Evolutionary conservation across 805 yeast species (phyloP).

Genomic region (Kregervanrija fluxuum): DNA sequence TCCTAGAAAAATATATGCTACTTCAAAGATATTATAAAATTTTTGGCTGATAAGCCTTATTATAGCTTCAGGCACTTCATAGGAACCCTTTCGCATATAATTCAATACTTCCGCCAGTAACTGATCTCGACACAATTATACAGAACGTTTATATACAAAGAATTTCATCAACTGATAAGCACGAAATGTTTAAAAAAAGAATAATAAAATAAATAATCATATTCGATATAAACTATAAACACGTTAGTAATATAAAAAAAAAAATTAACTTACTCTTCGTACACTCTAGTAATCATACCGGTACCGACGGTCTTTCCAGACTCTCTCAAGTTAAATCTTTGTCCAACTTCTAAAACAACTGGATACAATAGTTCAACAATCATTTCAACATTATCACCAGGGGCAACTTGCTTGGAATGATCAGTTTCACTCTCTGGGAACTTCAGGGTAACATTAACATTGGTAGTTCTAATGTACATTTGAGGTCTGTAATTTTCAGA

Average conservation of each 20-base stretch:
- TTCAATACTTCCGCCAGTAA: too few species aligned
- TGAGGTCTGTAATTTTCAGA: conserved; percentile 98
- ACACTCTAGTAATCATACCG: conserved; percentile 82
- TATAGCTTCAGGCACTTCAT: too few species aligned
- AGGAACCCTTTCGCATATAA: too few species aligned
- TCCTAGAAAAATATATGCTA: too few species aligned
- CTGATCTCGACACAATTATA: background rate
- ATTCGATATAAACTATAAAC: conserved; percentile 9
- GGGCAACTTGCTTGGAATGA: conserved; percentile 85
- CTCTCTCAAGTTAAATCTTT: conserved; percentile 98
- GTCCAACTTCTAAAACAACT: conserved; percentile 92
- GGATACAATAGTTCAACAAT: conserved; percentile 82
- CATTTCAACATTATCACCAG: conserved; percentile 99
- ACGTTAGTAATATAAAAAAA: background rate
- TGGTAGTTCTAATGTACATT: conserved; percentile 92
- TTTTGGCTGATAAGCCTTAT: too few species aligned
- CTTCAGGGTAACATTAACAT: conserved; percentile 81
- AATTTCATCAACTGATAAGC: background rate
- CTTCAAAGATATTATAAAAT: too few species aligned
- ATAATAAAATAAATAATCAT: background rate
- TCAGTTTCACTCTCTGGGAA: conserved; percentile 82
- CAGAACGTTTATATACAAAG: background rate
- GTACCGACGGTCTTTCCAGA: conserved; percentile 99
- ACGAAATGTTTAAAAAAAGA: background rate
- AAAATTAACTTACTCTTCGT: conserved; percentile 15